Conservation (phyloP, 495 filamentous ascomycete genomes). For the Penicillium verhagenii region DNA sequence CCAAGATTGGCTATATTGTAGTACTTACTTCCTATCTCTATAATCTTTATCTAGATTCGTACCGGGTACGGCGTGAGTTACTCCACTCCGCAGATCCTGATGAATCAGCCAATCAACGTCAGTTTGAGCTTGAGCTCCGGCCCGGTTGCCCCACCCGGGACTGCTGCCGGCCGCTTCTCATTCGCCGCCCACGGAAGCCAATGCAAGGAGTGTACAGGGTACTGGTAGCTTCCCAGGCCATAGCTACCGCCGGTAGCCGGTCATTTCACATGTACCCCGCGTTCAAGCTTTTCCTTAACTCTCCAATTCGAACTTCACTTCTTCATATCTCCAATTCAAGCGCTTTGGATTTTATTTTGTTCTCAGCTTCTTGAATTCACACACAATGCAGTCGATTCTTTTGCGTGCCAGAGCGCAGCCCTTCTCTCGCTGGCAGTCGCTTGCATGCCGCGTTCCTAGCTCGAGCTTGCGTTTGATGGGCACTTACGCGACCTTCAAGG, state of each 20-base stretch:
- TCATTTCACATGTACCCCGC: slow-evolving; percentile 24
- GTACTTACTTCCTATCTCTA: no score
- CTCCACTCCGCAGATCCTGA: neutral
- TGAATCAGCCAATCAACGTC: slow-evolving; percentile 7
- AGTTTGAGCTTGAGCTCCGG: slow-evolving; percentile 7
- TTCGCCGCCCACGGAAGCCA: slow-evolving; percentile 8
- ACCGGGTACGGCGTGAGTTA: no score
- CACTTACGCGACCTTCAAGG: slow-evolving; percentile 76
- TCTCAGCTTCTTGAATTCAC: neutral
- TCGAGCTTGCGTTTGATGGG: slow-evolving; percentile 35
- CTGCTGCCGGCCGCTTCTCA: slow-evolving; percentile 18
- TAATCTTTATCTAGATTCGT: no score
- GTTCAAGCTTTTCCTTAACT: slow-evolving; percentile 17
- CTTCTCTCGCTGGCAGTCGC: slow-evolving; percentile 22
- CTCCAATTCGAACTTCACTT: slow-evolving; percentile 1
- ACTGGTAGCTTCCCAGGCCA: neutral
- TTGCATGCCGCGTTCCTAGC: slow-evolving; percentile 27
- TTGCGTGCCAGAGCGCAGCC: slow-evolving; percentile 34
- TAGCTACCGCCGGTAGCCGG: slow-evolving; percentile 24
- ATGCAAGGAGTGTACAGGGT: slow-evolving; percentile 2
- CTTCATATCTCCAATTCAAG: neutral
- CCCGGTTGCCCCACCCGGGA: slow-evolving; percentile 27
- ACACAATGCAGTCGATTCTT: slow-evolving; percentile 37
- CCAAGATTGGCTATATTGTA: no score
- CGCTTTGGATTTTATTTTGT: neutral